Percentiles rank a stretch among this genome's conserved stretches.
phyloP scores from a whole-genome alignment of 768 basidiomycete genomes.

The Albatrellus ellisii region DNA sequence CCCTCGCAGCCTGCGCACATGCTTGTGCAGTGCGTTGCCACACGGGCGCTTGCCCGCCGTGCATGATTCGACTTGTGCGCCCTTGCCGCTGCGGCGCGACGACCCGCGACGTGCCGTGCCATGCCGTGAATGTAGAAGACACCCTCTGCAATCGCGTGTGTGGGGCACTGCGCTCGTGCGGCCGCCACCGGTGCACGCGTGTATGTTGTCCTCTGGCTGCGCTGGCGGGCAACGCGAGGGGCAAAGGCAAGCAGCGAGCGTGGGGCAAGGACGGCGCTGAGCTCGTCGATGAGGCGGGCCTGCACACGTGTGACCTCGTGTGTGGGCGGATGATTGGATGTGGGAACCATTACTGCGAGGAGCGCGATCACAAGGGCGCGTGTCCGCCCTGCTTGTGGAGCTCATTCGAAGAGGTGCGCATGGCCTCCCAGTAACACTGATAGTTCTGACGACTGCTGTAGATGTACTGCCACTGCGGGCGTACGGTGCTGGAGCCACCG shows the following conservation, averaged over 20 bases:
- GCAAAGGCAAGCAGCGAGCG: conserved; percentile 47
- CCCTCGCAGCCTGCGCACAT: conserved; percentile 57
- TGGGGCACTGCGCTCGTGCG: conserved; percentile 65
- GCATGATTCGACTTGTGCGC: conserved; percentile 49
- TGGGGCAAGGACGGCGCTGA: conserved; percentile 19
- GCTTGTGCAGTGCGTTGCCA: conserved; percentile 63
- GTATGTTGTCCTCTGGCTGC: conserved; percentile 83
- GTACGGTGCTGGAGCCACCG: conserved; percentile 82
- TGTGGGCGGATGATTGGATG: conserved; percentile 65
- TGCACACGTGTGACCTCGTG: conserved; percentile 77
- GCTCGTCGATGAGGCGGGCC: conserved; percentile 46
- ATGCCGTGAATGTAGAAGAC: conserved; percentile 31
- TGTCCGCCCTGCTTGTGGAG: conserved; percentile 81
- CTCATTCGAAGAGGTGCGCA: conserved; percentile 78
- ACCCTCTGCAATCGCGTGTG: conserved; percentile 77
- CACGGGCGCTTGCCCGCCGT: conserved; percentile 68
- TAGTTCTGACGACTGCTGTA: conserved; percentile 16
- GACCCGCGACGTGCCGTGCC: conserved; percentile 42
- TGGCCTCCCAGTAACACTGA: not conserved
- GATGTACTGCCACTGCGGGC: conserved; percentile 73
- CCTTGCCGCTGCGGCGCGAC: conserved; percentile 84
- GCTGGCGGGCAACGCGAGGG: conserved; percentile 39
- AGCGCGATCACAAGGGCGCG: conserved; percentile 66
- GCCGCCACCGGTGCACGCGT: conserved; percentile 74
- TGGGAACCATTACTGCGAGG: conserved; percentile 70